Evolutionary conservation across 2,329 filamentous ascomycete genomes (phyloP).

Genomic region (Coniella lustricola): DNA sequence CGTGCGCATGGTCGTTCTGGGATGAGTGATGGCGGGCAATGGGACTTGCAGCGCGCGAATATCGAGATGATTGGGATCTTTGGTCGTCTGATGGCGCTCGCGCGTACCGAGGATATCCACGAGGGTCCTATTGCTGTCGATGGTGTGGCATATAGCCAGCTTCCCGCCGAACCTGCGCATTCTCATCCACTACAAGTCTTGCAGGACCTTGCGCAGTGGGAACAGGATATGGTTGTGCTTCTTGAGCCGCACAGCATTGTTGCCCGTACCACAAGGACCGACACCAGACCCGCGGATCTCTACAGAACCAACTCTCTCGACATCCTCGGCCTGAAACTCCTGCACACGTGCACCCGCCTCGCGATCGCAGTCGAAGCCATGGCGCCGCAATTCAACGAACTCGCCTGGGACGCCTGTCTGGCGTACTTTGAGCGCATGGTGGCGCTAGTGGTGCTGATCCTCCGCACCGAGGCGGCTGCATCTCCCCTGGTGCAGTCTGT

Average conservation of each 20-base stretch:
- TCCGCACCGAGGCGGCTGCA: constrained; percentile 2
- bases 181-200: not conserved
- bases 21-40: not conserved
- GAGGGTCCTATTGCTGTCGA: not conserved
- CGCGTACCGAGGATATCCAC: not conserved
- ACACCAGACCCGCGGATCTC: not conserved
- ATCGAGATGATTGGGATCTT: constrained; percentile 16
- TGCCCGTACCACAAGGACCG: not conserved
- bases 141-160: not conserved
- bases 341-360: constrained; percentile 22
- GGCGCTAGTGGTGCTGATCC: constrained; percentile 14
- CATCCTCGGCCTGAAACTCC: constrained; percentile 20
- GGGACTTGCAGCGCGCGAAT: constrained; percentile 13
- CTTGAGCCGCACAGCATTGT: not conserved
- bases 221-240: not conserved
- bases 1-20: not conserved
- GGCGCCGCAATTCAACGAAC: constrained; percentile 20
- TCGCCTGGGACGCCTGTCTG: constrained; percentile 23
- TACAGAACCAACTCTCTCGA: not conserved
- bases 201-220: not conserved
- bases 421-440: constrained; percentile 25
- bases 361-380: constrained; percentile 17
- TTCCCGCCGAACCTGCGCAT: not conserved
- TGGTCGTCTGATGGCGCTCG: constrained; percentile 11
- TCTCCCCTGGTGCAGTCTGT: constrained; percentile 10